Evolutionary conservation across 2,329 filamentous ascomycete species (phyloP).

Genomic region (Aspergillus persii): DNA sequence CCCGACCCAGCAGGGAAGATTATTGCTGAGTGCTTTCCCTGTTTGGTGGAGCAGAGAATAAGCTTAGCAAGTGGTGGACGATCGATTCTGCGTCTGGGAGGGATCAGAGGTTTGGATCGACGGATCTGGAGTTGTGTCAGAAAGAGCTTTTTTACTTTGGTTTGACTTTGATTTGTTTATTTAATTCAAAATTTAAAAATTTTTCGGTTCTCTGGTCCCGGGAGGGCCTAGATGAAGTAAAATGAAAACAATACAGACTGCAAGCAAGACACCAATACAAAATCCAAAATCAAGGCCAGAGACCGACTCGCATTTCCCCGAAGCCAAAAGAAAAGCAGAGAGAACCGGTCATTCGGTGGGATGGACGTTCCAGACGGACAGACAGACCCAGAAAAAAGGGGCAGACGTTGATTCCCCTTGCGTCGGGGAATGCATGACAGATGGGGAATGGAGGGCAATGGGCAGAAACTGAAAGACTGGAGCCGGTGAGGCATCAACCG

Average conservation of each 20-base stretch:
- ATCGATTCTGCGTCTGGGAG: constrained; percentile 9
- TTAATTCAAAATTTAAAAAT: not conserved
- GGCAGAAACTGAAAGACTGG: not conserved
- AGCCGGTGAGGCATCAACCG: not conserved
- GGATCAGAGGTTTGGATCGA: constrained; percentile 6
- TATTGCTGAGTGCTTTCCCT: constrained; percentile 13
- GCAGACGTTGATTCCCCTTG: constrained; percentile 11
- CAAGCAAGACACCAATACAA: no score
- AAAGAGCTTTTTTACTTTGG: not conserved
- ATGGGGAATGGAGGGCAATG: constrained; percentile 9
- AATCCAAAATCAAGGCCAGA: not conserved
- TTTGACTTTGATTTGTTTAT: no score
- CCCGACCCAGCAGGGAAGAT: constrained; percentile 11
- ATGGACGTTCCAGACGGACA: constrained; percentile 6
- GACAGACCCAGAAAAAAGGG: constrained; percentile 9
- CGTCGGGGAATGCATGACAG: constrained; percentile 17
- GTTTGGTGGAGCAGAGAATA: constrained; percentile 21
- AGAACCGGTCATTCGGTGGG: not conserved
- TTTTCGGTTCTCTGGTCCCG: no score
- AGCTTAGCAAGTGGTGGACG: constrained; percentile 20
- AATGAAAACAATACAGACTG: not conserved
- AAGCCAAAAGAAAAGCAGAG: not conserved
- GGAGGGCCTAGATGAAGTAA: not conserved
- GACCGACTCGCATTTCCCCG: not conserved
- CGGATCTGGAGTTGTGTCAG: not conserved